Evolutionary conservation across 352 stramenopile genomes (phyloP), one percentile per base, ranked within the genome.

Genomic region (Phytophthora citrophthora): DNA sequence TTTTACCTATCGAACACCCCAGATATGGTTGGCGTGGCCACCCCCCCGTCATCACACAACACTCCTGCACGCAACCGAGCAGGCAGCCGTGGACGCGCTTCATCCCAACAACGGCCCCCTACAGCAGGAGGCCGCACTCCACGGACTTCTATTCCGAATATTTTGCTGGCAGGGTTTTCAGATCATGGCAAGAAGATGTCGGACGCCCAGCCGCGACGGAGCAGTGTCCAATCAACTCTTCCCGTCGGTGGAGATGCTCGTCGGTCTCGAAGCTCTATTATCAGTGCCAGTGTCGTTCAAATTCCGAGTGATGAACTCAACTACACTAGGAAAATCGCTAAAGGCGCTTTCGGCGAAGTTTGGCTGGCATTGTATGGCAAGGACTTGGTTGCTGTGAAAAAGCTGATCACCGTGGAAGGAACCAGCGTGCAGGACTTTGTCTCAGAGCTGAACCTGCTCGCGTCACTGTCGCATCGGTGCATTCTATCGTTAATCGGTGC

Each of bases 341-440:
- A 91, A 51, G 87, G 87, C 10, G 81, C 87, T 44, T 93, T 92
- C 40, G 85, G 85, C 4, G 85, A 94, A 66, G 87, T 95, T 3
- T 95, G 85, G 84, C 73, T 94, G 27, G 87, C 87, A 13, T 74
- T 84, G 41, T 77, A 82, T 24, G 83, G 77, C 24, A 79, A 72
- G n/a, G 73, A 91, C 7, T 58, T 92, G 6, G 83, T 93, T 23
- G 83, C 85, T 31, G 83, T 95, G 29, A 95, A 95, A 76, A 95
- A 94, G 57, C 53, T 95, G 58, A 64, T 91, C 23, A 73, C 68
- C 23, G 77, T 76, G 12, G 83, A 89, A n/a, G 64, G 71, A 54
- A 71, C 58, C 7, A 90, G 67, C 32, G 79, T 89, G 10, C 73
- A 74, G 46, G 82, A 88, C 53, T 93, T 95, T 27, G 73, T 94